These are phyloP conservation scores for Serendipita sp. DNA, from an alignment of 768 basidiomycete species.

Conservation along the genomic window DNA sequence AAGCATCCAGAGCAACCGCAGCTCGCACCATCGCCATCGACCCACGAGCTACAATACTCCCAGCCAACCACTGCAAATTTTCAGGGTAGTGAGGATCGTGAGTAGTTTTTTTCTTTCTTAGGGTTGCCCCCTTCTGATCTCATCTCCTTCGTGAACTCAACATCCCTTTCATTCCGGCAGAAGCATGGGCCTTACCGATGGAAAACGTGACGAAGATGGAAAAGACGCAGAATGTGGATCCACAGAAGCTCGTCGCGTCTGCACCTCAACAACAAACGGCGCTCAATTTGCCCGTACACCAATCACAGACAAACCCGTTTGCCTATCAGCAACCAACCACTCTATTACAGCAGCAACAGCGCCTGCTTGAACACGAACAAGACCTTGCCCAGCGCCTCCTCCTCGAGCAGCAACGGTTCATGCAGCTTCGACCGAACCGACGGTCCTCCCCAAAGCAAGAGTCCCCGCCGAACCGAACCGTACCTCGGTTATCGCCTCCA, in stretches of 20 bases:
- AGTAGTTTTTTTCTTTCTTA: neutral
- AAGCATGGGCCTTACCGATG: neutral
- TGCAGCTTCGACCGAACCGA: neutral
- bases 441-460: neutral
- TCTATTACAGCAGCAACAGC: neutral
- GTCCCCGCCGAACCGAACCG: neutral
- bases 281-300: too few relatives aligned
- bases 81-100: neutral
- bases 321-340: too few relatives aligned
- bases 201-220: too few relatives aligned
- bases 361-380: neutral
- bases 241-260: too few relatives aligned
- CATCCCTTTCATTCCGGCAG: neutral
- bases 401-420: neutral
- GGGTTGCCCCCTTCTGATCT: neutral
- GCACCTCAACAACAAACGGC: too few relatives aligned
- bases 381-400: neutral
- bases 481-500: neutral
- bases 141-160: neutral
- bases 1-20: neutral
- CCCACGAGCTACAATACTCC: neutral
- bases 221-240: too few relatives aligned
- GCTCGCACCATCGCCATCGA: neutral
- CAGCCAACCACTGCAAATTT: neutral
- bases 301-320: too few relatives aligned